Evolutionary conservation across 2,329 filamentous ascomycete species (phyloP), one percentile per base, ranked within the genome.

Genomic region (Gyromitra esculenta): DNA sequence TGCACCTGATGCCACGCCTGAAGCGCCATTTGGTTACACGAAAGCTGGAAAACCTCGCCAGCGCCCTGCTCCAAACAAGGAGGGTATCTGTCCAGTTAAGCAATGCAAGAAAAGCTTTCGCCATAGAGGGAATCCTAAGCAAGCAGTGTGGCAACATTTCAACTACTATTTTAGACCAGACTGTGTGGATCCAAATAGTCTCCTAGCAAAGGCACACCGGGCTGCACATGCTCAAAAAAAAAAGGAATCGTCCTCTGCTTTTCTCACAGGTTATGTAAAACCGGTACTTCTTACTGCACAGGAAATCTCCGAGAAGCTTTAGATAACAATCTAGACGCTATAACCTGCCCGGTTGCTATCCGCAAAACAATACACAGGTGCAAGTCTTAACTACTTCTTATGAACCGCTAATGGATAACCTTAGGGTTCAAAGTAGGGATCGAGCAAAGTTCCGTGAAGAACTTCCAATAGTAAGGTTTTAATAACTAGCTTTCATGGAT

Each of bases 71-170:
- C 31, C 39, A 35, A 35, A 57, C 13, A 73, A 39, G 8, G 60
- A 73, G 5, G 60, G 69, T 1, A 48, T 73, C 5, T 66, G 69
- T 41, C 50, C 25, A 0, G 37, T 66, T 1, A 57, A 65, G 3
- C 4, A 37, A 0, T 73, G 69, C 35, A 57, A 52, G 37, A 57
- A 62, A 1, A 73, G 56, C 13, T 66, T 73, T 9, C 7, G 50
- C 11, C 18, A 73, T 35, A 15, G 69, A 8, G 1, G 1, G 6
- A 35, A 73, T n/a, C 60, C 60, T 0, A 73, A 62, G 8, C 59
- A 57, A 15, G 69, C 50, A 4, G 35, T 73, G 13, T 73, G 62
- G 52, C 60, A 73, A 39, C 50, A 73, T 15, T 15, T 73, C n/a
- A 45, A 35, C n/a, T 52, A 73, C 5, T 50, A 65, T 18, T 65